Evolutionary conservation across 768 basidiomycete species (phyloP), one percentile per base, ranked within the genome.

Genomic region (Collybia nuda): DNA sequence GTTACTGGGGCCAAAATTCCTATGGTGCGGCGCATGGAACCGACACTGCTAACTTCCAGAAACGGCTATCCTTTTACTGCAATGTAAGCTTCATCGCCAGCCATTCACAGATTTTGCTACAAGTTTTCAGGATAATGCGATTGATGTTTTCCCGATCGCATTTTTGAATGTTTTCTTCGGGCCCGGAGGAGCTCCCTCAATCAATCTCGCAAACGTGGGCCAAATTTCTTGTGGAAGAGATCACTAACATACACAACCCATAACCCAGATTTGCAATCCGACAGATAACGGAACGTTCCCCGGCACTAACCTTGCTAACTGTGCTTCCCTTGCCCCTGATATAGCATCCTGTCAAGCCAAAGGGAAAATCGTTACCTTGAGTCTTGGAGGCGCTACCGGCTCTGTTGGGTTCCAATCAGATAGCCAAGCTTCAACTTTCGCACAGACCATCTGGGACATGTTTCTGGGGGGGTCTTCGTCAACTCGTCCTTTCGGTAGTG

Each of bases 1-100:
- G 84, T 26, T 87, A 86, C 62, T 88, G 84, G 84, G 88, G 86
- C 51, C 85, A 89, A 64, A 84, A 88, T 56, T 86, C 86, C 1
- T 85, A 86, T 51, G 86, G 86, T 36, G 86, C 85, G 8, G 70
- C 67, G 5, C 72, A 78, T 53, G 47, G 62, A 14, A 61, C 60
- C 18, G 75, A 85, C 51, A 63, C 71, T 0, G 74, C 80, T 24
- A 74, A 83, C 57, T 85, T 68, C 52, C 85, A 88, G 69, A 76
- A 86, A 61, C 67, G 75, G 0, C 68, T 88, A 47, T 77, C 79
- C 4, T 84, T 74, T 60, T 88, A 87, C 62, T 87, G 85, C 63
- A 75, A 80, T 58, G 83, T 80, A 45, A 51, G 69, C 47, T 24
- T 14, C 54, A 44, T 54, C 50, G 39, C 50, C 36, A 12, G 15